Evolutionary conservation across 176 grass and related monocot species (phyloP).

Genomic region (Phyllostachys edulis): DNA sequence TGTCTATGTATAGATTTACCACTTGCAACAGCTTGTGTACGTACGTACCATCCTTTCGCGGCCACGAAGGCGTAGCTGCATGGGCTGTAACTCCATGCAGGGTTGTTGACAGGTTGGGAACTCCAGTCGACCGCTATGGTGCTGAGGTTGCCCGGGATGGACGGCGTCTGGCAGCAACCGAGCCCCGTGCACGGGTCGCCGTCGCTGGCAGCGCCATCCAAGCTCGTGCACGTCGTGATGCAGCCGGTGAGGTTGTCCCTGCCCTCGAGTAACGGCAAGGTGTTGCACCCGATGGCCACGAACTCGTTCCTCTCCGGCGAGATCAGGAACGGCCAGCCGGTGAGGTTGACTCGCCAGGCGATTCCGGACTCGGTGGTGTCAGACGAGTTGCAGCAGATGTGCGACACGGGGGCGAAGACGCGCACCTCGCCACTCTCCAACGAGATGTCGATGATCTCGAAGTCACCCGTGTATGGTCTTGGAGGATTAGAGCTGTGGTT

Average conservation of each 20-base stretch:
- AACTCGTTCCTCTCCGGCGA: constrained; percentile 14
- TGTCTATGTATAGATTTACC: no score
- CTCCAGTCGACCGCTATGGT: accelerated
- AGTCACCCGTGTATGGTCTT: accelerated
- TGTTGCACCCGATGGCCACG: constrained; percentile 34
- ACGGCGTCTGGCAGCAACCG: constrained; percentile 21
- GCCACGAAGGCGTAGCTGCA: constrained; percentile 27
- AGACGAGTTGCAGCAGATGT: neutral
- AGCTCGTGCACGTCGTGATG: neutral
- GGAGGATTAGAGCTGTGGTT: neutral
- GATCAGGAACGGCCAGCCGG: neutral
- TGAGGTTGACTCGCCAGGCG: neutral
- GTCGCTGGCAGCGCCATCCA: neutral
- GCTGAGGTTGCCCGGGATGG: neutral
- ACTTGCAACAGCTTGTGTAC: no score
- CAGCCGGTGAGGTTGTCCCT: neutral
- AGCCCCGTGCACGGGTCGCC: constrained; percentile 16
- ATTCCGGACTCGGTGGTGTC: neutral
- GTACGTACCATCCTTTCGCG: constrained; percentile 33
- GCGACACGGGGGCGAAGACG: neutral
- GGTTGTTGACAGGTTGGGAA: neutral
- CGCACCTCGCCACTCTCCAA: neutral
- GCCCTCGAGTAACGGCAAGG: neutral
- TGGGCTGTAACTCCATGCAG: neutral
- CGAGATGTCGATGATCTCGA: neutral